A percentile compares a stretch with the other conserved stretches of the same genome.
phyloP scores from a whole-genome alignment of 75 land plant species.

The Isoetes taiwanensis region DNA sequence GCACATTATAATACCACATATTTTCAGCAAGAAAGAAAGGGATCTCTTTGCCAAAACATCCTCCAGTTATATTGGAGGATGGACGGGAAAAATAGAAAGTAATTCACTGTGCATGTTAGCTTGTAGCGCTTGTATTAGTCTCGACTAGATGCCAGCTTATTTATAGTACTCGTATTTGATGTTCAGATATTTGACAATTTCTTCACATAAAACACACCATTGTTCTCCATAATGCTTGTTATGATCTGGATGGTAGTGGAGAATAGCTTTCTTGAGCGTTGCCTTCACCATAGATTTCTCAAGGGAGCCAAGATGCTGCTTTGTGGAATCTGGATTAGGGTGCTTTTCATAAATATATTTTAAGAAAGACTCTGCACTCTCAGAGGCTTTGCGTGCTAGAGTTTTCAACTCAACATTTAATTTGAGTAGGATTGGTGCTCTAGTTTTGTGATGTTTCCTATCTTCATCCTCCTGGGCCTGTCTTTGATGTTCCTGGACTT shows the following conservation, averaged over 20 bases:
- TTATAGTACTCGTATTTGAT: no score
- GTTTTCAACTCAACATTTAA: not conserved
- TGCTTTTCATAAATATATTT: not conserved
- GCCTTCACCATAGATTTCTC: not conserved
- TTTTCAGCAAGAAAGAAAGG: no score
- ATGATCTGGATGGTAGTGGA: slow-evolving; percentile 11
- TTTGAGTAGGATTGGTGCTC: not conserved
- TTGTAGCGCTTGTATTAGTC: no score
- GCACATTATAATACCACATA: no score
- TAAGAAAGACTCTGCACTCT: slow-evolving; percentile 7
- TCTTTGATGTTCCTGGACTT: slow-evolving; percentile 6
- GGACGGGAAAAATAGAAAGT: no score
- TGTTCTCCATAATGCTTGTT: slow-evolving; percentile 3
- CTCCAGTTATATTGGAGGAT: no score
- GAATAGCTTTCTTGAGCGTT: slow-evolving; percentile 8
- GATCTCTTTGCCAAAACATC: no score
- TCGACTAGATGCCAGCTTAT: no score
- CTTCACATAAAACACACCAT: slow-evolving; percentile 12
- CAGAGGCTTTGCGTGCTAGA: not conserved
- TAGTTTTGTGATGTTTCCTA: not conserved
- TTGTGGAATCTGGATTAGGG: slow-evolving; percentile 1
- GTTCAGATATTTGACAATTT: slow-evolving; percentile 7
- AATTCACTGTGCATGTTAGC: no score
- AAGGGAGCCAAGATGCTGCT: not conserved
- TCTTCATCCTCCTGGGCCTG: not conserved